Conservation (phyloP, 208 protist species). For the Acanthamoeba culbertsoni region DNA sequence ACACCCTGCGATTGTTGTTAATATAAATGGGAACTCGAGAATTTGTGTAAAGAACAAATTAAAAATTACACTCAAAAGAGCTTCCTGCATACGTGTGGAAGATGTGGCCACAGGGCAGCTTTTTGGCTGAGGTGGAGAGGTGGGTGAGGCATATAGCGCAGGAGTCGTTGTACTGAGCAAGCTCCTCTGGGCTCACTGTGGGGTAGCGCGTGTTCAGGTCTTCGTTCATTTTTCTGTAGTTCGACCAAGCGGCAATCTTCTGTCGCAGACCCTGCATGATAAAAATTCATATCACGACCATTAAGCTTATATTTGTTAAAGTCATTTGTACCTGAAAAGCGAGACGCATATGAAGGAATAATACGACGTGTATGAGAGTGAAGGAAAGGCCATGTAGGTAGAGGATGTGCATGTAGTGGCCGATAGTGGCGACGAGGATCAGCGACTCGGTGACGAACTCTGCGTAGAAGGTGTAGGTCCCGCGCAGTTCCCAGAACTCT, state of each 20-base stretch:
- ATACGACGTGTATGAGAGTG: conserved; percentile 50
- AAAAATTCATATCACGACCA: no score
- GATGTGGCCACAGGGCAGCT: conserved; percentile 48
- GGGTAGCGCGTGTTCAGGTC: conserved; percentile 31
- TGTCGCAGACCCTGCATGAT: not conserved
- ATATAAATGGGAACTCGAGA: no score
- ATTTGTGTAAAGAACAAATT: no score
- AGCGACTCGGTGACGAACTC: conserved; percentile 57
- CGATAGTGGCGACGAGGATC: conserved; percentile 17
- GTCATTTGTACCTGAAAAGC: conserved; percentile 19
- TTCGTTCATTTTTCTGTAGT: not conserved
- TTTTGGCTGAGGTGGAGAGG: conserved; percentile 5
- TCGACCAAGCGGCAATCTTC: not conserved
- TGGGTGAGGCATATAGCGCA: conserved; percentile 46
- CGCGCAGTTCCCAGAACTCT: conserved; percentile 25
- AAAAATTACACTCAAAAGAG: no score
- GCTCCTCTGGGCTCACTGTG: not conserved
- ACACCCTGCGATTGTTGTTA: not conserved
- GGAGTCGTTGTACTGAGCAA: not conserved
- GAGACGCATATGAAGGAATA: conserved; percentile 47
- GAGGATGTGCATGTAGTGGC: conserved; percentile 53
- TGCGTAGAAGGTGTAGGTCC: conserved; percentile 44
- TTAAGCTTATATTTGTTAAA: no score
- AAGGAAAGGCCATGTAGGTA: conserved; percentile 37
- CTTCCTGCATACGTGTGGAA: conserved; percentile 42